phyloP scores from a whole-genome alignment of 108 stramenopile genomes.

The Schizochytrium sp. region DNA sequence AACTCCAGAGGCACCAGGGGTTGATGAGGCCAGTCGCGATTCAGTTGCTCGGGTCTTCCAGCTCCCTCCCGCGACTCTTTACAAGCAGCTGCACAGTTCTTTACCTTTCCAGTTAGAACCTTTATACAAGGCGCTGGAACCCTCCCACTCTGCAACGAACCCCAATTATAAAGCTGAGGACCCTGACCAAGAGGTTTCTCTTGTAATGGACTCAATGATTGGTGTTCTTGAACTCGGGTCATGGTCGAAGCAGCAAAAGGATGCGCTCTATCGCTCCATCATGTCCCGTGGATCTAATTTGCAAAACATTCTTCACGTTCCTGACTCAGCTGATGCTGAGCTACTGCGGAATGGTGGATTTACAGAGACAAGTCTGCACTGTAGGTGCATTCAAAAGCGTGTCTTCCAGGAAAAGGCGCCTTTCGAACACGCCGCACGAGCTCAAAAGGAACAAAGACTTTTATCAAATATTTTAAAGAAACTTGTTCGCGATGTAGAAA shows the following conservation, averaged over 20 bases:
- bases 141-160: neutral
- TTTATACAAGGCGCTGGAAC: neutral
- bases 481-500: constrained; percentile 37
- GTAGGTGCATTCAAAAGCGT: constrained; percentile 44
- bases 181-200: neutral
- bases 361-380: constrained; percentile 14
- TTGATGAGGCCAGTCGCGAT: neutral
- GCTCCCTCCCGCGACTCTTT: neutral
- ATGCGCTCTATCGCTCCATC: constrained; percentile 16
- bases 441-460: neutral
- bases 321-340: neutral
- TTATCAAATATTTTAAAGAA: neutral
- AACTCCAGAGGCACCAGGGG: neutral
- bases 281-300: neutral
- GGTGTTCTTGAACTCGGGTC: neutral
- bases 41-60: constrained; percentile 7
- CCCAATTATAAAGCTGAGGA: neutral
- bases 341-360: neutral
- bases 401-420: constrained; percentile 31
- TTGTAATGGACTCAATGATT: neutral
- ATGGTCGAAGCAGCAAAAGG: constrained; percentile 17
- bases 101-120: neutral
- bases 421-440: neutral
- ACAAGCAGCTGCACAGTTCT: neutral
- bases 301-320: neutral